Conservation (phyloP, 2,329 filamentous ascomycete species). For the Harringtonia lauricola region DNA sequence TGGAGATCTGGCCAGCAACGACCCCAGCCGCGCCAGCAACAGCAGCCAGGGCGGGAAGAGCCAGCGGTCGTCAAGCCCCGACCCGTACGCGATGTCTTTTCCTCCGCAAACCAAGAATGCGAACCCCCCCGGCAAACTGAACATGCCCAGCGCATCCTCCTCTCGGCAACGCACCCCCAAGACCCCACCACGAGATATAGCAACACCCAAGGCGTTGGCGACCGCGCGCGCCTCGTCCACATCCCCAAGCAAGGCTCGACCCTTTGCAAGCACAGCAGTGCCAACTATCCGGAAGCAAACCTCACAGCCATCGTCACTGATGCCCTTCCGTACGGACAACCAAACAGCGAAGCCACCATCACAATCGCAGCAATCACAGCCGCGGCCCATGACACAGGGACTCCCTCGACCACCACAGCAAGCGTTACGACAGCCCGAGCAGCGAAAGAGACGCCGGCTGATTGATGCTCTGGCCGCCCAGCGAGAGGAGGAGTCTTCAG, state of each 20-base stretch:
- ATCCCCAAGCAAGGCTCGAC: constrained; percentile 4
- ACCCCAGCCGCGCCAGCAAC: neutral
- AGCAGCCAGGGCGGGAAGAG: neutral
- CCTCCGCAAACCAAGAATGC: neutral
- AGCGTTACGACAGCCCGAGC: neutral
- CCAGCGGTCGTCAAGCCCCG: too few relatives aligned
- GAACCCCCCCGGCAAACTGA: neutral
- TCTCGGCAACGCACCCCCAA: constrained; percentile 1
- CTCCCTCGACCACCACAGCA: too few relatives aligned
- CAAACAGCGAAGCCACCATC: neutral
- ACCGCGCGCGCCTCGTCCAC: neutral
- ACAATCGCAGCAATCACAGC: neutral
- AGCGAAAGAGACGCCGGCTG: constrained; percentile 18
- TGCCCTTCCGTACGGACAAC: constrained; percentile 5
- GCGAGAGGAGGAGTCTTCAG: constrained; percentile 21
- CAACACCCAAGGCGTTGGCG: neutral
- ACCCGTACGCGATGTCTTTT: neutral
- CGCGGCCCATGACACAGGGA: neutral
- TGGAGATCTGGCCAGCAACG: neutral
- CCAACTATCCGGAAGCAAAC: neutral
- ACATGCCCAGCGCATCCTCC: neutral
- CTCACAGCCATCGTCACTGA: neutral
- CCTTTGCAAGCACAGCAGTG: neutral
- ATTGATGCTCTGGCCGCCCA: constrained; percentile 33
- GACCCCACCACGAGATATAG: constrained; percentile 4